Conservation (phyloP, 2,329 filamentous ascomycete genomes). For the Phyllosticta paracitricarpa region DNA sequence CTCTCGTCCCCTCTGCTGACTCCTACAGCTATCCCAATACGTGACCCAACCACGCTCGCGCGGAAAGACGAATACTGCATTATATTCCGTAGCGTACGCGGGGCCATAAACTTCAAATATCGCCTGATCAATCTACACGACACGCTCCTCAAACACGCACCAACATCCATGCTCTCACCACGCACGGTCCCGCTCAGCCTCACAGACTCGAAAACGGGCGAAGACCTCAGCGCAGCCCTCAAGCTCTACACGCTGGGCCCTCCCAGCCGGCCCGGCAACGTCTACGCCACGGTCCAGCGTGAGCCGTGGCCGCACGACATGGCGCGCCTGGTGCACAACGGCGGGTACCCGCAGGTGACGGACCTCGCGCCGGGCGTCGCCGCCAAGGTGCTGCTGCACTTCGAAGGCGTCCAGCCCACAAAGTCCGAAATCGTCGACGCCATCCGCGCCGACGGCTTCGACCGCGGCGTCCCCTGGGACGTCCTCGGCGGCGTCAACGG, state of each 20-base stretch:
- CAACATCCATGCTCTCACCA: constrained; percentile 32
- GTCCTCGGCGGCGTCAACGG: constrained; percentile 19
- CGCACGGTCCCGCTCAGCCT: constrained; percentile 34
- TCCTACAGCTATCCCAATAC: constrained; percentile 50
- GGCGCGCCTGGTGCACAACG: constrained; percentile 8
- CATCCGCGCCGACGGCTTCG: constrained; percentile 21
- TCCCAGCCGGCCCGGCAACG: constrained; percentile 10
- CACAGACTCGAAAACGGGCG: constrained; percentile 29
- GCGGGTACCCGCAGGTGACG: constrained; percentile 2
- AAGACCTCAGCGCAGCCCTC: constrained; percentile 19
- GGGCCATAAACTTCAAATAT: constrained; percentile 52
- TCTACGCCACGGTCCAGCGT: constrained; percentile 20
- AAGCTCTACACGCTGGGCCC: constrained; percentile 2
- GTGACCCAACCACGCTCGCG: constrained; percentile 53
- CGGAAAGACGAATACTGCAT: constrained; percentile 58
- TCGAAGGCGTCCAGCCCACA: constrained; percentile 26
- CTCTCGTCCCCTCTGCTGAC: neutral
- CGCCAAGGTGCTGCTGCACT: constrained; percentile 16
- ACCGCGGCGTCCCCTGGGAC: constrained; percentile 24
- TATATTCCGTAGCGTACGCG: constrained; percentile 51
- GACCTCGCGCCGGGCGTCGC: neutral
- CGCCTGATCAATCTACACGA: constrained; percentile 44
- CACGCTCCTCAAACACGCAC: constrained; percentile 35
- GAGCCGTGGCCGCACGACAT: constrained; percentile 2
- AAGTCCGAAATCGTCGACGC: constrained; percentile 20